phyloP scores from a whole-genome alignment of 78 protist species.

The slime mould (Dictyostelium discoideum) region DNA sequence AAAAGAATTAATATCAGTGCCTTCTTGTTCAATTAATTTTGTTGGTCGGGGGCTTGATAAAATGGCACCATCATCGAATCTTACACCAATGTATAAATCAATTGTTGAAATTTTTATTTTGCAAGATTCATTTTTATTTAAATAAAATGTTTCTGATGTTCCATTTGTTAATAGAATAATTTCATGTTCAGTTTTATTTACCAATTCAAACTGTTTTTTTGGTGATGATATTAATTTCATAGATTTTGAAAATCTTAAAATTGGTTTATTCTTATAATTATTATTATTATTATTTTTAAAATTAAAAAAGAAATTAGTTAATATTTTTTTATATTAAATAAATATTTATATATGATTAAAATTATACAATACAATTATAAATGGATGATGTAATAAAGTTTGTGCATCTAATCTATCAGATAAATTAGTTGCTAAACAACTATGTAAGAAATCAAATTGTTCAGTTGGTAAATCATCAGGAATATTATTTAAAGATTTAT shows the following conservation, averaged over 20 bases:
- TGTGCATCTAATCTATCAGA: background rate
- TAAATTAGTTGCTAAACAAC: background rate
- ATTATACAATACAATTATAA: background rate
- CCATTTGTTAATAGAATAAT: background rate
- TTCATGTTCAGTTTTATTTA: background rate
- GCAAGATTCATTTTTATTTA: background rate
- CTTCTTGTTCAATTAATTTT: background rate
- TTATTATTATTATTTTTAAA: background rate
- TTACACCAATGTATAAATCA: background rate
- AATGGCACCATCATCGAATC: background rate
- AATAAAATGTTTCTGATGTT: background rate
- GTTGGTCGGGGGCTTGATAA: background rate
- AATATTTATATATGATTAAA: too few relatives aligned
- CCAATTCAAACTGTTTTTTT: background rate
- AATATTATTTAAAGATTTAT: background rate
- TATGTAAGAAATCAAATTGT: background rate
- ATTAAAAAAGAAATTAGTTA: too few relatives aligned
- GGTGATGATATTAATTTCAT: background rate
- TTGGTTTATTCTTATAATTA: background rate
- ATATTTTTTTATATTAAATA: background rate
- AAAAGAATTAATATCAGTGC: background rate
- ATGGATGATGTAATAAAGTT: slow-evolving; percentile 5
- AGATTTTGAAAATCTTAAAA: background rate
- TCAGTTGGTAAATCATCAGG: background rate
- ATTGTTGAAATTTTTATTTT: background rate